Conservation (phyloP, 495 filamentous ascomycete genomes). For the Podospora comata region DNA sequence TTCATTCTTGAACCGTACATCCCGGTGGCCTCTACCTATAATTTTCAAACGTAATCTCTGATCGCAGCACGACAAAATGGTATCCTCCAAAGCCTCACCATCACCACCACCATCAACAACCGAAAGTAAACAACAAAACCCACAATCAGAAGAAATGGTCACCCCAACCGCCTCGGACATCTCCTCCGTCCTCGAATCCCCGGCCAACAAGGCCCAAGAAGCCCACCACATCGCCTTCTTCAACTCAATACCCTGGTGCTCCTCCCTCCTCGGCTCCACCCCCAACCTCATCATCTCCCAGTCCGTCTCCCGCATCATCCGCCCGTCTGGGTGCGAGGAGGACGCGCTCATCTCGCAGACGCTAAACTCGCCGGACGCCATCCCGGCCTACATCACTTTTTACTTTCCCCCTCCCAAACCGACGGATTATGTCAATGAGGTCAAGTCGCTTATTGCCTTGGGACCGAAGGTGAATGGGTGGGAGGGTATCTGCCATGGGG, state of each 20-base stretch:
- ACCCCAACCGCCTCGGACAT: background rate
- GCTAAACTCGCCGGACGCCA: conserved; percentile 50
- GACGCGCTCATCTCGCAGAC: conserved; percentile 57
- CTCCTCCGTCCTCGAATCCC: background rate
- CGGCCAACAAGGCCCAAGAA: conserved; percentile 10
- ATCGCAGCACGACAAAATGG: background rate
- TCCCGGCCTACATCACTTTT: conserved; percentile 49
- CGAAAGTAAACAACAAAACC: background rate
- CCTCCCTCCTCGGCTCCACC: conserved; percentile 44
- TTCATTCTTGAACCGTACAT: background rate
- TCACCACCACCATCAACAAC: background rate
- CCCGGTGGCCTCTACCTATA: background rate
- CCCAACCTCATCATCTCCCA: conserved; percentile 24
- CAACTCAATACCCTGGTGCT: conserved; percentile 56
- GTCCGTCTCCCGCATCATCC: conserved; percentile 42
- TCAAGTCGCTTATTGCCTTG: conserved; percentile 49
- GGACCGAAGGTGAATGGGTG: conserved; percentile 58
- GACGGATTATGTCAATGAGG: conserved; percentile 21
- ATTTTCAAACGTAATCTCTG: background rate
- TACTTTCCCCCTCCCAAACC: conserved; percentile 32
- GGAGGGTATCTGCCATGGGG: conserved; percentile 57
- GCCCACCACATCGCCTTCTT: conserved; percentile 45
- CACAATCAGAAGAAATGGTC: background rate
- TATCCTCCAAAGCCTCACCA: background rate
- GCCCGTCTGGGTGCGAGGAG: conserved; percentile 36